Conservation (phyloP, 2,329 filamentous ascomycete species). For the Colletotrichum sp. region DNA sequence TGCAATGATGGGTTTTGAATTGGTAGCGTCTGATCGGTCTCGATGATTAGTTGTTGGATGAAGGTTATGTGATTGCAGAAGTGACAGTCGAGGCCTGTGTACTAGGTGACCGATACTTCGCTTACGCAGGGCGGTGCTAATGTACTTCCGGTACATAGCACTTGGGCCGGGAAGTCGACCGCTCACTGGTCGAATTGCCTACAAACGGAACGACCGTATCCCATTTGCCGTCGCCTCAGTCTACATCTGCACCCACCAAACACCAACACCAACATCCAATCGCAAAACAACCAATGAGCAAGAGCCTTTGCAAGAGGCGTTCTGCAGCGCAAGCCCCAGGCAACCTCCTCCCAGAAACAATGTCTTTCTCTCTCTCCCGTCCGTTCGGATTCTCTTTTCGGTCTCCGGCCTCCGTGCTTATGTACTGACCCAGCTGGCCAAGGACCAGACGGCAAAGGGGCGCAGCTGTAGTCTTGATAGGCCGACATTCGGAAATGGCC, state of each 20-base stretch:
- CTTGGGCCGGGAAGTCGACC: neutral
- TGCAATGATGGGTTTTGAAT: neutral
- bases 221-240: neutral
- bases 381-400: neutral
- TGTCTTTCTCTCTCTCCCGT: neutral
- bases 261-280: neutral
- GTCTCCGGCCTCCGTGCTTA: neutral
- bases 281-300: slow-evolving; percentile 9
- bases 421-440: neutral
- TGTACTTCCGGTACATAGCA: neutral
- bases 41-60: neutral
- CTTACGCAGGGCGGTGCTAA: neutral
- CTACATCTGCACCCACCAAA: neutral
- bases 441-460: neutral
- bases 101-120: neutral
- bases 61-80: neutral
- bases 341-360: neutral
- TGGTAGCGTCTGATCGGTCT: neutral
- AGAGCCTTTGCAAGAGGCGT: neutral
- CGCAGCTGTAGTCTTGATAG: neutral
- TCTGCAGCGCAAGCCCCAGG: neutral
- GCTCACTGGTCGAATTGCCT: neutral
- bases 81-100: neutral
- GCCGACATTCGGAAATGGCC: neutral
- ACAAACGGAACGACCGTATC: neutral